phyloP scores from a whole-genome alignment of 257 asterid species.

The Gardenia jasminoides region DNA sequence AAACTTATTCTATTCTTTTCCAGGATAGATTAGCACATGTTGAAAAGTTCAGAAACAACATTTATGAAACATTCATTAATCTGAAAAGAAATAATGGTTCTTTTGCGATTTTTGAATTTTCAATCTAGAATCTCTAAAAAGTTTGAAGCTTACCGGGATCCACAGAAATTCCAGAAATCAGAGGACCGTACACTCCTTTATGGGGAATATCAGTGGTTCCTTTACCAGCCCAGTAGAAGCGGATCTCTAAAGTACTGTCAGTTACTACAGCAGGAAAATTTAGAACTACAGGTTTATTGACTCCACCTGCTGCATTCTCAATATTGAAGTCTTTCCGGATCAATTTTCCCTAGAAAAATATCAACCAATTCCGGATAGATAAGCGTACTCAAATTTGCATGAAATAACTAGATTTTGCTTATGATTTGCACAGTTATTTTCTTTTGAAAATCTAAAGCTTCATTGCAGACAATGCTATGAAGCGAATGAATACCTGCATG shows the following conservation, averaged over 20 bases:
- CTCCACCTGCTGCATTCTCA: slow-evolving; percentile 74
- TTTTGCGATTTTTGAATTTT: background rate
- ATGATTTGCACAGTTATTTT: background rate
- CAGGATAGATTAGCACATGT: background rate
- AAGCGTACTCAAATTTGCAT: background rate
- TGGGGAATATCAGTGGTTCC: slow-evolving; percentile 25
- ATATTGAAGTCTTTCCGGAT: slow-evolving; percentile 74
- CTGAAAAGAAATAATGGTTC: no score
- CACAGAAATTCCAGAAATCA: slow-evolving; percentile 36
- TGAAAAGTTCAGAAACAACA: background rate
- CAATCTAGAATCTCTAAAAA: background rate
- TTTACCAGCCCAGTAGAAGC: slow-evolving; percentile 37
- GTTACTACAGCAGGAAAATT: slow-evolving; percentile 50
- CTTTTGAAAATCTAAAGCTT: background rate
- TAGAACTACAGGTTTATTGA: slow-evolving; percentile 38
- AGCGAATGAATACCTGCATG: slow-evolving; percentile 30
- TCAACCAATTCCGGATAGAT: background rate
- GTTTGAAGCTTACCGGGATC: slow-evolving; percentile 25
- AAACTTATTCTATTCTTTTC: background rate
- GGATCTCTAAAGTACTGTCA: slow-evolving; percentile 43
- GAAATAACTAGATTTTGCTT: background rate
- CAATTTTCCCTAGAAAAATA: slow-evolving; percentile 48
- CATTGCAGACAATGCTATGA: background rate
- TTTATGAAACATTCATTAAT: background rate
- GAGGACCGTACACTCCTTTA: slow-evolving; percentile 34